Base-by-base conservation (phyloP, 331 rosid genomes). In the Arachis monticola region DNA sequence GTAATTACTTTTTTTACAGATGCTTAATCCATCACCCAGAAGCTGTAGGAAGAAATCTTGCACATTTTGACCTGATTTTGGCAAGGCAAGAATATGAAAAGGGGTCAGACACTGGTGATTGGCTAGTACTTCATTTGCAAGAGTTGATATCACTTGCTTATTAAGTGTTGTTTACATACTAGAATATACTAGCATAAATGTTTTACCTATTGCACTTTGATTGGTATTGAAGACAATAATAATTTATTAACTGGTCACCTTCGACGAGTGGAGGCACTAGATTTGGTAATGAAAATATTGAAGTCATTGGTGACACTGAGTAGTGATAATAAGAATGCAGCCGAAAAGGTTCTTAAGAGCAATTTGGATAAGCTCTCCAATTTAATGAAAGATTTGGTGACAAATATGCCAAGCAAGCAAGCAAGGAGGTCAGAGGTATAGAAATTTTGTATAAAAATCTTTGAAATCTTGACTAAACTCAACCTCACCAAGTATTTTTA, bases 101-200 rank as follows among this genome's bases (percentile, higher is more conserved):
- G 74, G 87, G 85, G 66, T 86, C 44, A 72, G 80, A 67, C 69
- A 50, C 87, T 75, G 73, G 88, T 80, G 95, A 84, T 76, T 94
- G 99, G 97, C 95, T 92, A 9, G 96, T 92, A 73, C 84, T 89
- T 73, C 96, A 88, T 83, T 84, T 94, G 78, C 97, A 94, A 83
- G 99, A 92, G 85, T 83, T 94, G 79, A 92, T 92, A 87, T 92
- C 97, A 59, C 97, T 94, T 67, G 99, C 99, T 67, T 94, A 94
- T 83, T 97, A 94, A 97, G 99, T 94, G 61, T 83, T 72, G 31
- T 68, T 70, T 65, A 51, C 50, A 1, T 61, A 60, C 38, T 13
- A 72, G 58, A 71, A 45, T 60, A 75, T 71, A 58, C 47, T 59
- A 52, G 48, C 73, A 32, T 56, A 48, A 58, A 71, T 63, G 35